Conservation (phyloP, 2,329 filamentous ascomycete genomes). For the Talaromyces sp. region DNA sequence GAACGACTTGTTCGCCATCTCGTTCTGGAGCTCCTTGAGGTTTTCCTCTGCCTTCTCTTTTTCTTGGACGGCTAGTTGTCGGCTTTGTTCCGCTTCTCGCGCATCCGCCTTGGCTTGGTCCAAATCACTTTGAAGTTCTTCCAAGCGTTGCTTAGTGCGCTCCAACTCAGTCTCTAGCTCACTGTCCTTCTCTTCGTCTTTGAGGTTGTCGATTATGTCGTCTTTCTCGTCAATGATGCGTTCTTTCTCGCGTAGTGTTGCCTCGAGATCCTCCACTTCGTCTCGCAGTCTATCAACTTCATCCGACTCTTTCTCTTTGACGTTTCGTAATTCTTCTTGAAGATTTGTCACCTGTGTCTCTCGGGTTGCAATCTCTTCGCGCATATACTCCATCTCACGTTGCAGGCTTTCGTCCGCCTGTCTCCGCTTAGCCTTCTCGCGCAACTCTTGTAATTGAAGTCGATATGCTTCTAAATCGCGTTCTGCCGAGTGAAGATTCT, state of each 20-base stretch:
- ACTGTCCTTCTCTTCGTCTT: conserved; percentile 40
- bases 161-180: conserved; percentile 47
- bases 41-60: conserved; percentile 48
- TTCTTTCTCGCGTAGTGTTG: conserved; percentile 69
- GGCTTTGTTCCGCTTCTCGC: conserved; percentile 39
- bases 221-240: conserved; percentile 66
- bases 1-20: conserved; percentile 73
- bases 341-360: conserved; percentile 37
- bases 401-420: conserved; percentile 66
- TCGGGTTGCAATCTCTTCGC: conserved; percentile 45
- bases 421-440: conserved; percentile 72
- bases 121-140: conserved; percentile 39
- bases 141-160: conserved; percentile 37
- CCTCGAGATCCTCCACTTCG: conserved; percentile 69
- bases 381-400: conserved; percentile 50
- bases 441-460: conserved; percentile 73
- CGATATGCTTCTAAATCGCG: conserved; percentile 79
- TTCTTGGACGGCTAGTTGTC: conserved; percentile 46
- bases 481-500: conserved; percentile 74
- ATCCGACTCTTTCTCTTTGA: conserved; percentile 50
- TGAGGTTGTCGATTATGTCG: conserved; percentile 66
- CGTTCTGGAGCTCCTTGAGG: conserved; percentile 61
- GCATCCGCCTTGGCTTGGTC: conserved; percentile 31
- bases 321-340: conserved; percentile 51
- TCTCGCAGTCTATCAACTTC: conserved; percentile 64